Conservation (phyloP, 108 stramenopile genomes). For the Skeletonema marinoi region DNA sequence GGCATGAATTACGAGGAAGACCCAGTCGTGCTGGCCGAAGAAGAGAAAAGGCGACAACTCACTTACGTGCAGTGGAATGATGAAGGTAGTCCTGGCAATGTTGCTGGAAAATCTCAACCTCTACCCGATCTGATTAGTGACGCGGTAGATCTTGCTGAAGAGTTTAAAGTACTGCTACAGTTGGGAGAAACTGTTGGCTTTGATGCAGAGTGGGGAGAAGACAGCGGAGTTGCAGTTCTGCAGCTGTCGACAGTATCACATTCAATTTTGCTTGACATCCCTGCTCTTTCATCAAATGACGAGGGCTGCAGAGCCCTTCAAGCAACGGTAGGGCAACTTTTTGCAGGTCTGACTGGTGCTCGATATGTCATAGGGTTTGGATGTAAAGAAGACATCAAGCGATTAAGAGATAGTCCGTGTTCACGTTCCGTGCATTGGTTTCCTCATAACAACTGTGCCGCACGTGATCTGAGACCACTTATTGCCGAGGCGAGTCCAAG, state of each 20-base stretch:
- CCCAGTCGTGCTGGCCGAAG: conserved; percentile 47
- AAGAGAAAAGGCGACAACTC: conserved; percentile 45
- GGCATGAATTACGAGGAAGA: conserved; percentile 60
- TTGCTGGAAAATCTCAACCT: neutral
- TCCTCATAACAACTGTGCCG: conserved; percentile 33
- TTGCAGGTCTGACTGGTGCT: conserved; percentile 39
- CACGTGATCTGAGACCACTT: conserved; percentile 47
- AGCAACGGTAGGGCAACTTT: conserved; percentile 57
- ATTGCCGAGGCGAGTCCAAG: conserved; percentile 48
- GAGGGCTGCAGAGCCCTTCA: conserved; percentile 62
- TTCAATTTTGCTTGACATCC: conserved; percentile 73
- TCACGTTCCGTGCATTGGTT: conserved; percentile 31
- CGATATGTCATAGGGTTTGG: conserved; percentile 63
- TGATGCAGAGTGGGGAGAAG: conserved; percentile 77
- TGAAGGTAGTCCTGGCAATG: conserved; percentile 28
- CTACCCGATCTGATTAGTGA: conserved; percentile 54
- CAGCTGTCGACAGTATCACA: conserved; percentile 53
- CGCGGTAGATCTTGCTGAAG: conserved; percentile 30
- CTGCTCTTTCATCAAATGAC: conserved; percentile 52
- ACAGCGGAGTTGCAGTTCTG: conserved; percentile 58
- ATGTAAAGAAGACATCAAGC: conserved; percentile 68
- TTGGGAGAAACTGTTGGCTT: conserved; percentile 54
- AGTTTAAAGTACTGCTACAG: conserved; percentile 17
- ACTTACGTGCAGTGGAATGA: conserved; percentile 80
- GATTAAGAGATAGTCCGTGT: conserved; percentile 57